phyloP scores from a whole-genome alignment of 768 basidiomycete species.

The Leccinum subgranulosum region DNA sequence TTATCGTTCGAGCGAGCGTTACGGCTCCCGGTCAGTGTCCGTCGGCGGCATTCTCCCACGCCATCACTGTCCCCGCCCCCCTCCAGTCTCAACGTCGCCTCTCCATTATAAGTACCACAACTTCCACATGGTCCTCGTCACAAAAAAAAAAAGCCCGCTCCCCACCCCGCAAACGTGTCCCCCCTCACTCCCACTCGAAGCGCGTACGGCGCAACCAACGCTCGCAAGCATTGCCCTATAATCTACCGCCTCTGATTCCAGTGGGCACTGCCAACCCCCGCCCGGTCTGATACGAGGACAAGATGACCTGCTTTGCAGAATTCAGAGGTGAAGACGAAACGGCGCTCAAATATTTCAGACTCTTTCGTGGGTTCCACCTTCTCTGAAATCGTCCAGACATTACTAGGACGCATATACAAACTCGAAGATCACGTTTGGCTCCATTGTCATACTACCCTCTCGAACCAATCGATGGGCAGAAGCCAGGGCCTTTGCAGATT shows the following conservation, averaged over 20 bases:
- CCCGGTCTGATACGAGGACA: too few species aligned
- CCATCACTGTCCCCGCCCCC: slow-evolving; percentile 16
- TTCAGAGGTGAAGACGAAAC: too few species aligned
- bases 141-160: slow-evolving; percentile 86
- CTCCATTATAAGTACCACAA: slow-evolving; percentile 44
- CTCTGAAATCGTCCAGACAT: too few species aligned
- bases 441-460: slow-evolving; percentile 80
- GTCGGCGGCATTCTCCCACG: too few species aligned
- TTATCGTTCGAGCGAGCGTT: too few species aligned
- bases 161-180: slow-evolving; percentile 77
- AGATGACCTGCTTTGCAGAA: too few species aligned
- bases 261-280: too few species aligned
- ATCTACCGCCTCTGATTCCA: too few species aligned
- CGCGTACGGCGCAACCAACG: slow-evolving; percentile 44
- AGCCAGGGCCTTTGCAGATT: slow-evolving; percentile 94
- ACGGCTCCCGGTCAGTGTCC: too few species aligned
- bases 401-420: slow-evolving; percentile 66
- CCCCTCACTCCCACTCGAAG: slow-evolving; percentile 80
- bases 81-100: slow-evolving; percentile 54
- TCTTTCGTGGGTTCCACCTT: too few species aligned
- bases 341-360: too few species aligned
- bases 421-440: slow-evolving; percentile 84
- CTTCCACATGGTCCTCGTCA: slow-evolving; percentile 87
- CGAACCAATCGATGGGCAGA: slow-evolving; percentile 99
- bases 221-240: too few species aligned